phyloP scores from a whole-genome alignment of 495 filamentous ascomycete genomes.

The Elasticomyces elasticus region DNA sequence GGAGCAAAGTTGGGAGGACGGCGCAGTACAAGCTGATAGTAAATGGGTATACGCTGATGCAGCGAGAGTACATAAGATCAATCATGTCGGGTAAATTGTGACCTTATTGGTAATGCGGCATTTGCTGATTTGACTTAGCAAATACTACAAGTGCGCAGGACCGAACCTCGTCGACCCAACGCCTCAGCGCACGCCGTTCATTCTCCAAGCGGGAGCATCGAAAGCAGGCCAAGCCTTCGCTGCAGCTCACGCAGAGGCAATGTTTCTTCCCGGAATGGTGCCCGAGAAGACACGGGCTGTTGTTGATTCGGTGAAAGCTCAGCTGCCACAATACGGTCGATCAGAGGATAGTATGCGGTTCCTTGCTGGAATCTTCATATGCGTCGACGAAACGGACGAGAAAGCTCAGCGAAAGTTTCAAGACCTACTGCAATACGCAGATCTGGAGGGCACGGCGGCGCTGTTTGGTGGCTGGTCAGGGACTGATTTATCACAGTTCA shows the following conservation, averaged over 20 bases:
- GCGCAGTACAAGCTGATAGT: conserved; percentile 49
- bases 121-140: conserved; percentile 13
- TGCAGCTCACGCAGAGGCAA: conserved; percentile 52
- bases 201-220: conserved; percentile 58
- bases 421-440: conserved; percentile 40
- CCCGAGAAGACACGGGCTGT: conserved; percentile 4
- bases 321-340: conserved; percentile 30
- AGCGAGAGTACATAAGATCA: conserved; percentile 47
- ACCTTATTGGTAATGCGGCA: background rate
- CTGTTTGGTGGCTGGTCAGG: conserved; percentile 52
- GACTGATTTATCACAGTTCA: conserved; percentile 43
- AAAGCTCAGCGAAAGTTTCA: conserved; percentile 45
- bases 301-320: conserved; percentile 32
- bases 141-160: conserved; percentile 54
- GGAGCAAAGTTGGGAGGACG: conserved; percentile 57
- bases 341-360: conserved; percentile 45
- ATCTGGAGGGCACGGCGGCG: conserved; percentile 46
- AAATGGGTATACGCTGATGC: conserved; percentile 50
- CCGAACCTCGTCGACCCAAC: conserved; percentile 54
- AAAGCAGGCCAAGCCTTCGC: conserved; percentile 53
- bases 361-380: conserved; percentile 41
- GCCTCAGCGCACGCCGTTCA: conserved; percentile 55
- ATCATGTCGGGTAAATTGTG: conserved; percentile 45
- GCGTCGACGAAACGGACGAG: conserved; percentile 45
- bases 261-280: conserved; percentile 27